These are phyloP conservation scores for Artemisia tridentata DNA, from an alignment of 129 eudicot species.

Conservation along the genomic window DNA sequence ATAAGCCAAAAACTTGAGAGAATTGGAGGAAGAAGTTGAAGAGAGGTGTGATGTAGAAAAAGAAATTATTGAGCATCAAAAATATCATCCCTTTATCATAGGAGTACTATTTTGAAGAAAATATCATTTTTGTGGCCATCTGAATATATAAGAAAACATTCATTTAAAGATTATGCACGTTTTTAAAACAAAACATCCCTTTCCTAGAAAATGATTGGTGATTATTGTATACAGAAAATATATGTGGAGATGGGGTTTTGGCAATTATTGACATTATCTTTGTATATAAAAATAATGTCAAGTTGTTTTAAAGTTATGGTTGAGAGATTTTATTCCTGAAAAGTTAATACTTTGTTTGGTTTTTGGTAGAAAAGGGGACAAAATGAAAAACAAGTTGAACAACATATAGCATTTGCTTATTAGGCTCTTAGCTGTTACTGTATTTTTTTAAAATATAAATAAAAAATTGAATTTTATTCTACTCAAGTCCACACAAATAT, in stretches of 20 bases:
- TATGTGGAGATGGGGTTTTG: conserved; percentile 22
- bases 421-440: neutral
- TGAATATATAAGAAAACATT: no score
- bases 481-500: neutral
- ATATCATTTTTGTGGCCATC: neutral
- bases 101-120: neutral
- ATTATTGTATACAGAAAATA: conserved; percentile 13
- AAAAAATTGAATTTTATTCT: no score
- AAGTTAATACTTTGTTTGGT: conserved; percentile 19
- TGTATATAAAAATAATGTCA: conserved; percentile 3
- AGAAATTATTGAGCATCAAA: neutral
- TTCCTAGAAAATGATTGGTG: conserved; percentile 26
- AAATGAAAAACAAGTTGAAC: conserved; percentile 5
- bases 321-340: conserved; percentile 19
- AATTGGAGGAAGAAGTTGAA: no score
- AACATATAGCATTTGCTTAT: neutral
- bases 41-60: neutral
- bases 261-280: conserved; percentile 29
- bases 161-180: neutral
- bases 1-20: no score
- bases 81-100: neutral
- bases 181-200: conserved; percentile 14
- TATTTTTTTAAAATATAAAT: neutral
- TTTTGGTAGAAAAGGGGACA: conserved; percentile 15
- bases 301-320: conserved; percentile 18